These are phyloP conservation scores for Colletotrichum sp. DNA, from an alignment of 2,329 filamentous ascomycete genomes.

Conservation along the genomic window DNA sequence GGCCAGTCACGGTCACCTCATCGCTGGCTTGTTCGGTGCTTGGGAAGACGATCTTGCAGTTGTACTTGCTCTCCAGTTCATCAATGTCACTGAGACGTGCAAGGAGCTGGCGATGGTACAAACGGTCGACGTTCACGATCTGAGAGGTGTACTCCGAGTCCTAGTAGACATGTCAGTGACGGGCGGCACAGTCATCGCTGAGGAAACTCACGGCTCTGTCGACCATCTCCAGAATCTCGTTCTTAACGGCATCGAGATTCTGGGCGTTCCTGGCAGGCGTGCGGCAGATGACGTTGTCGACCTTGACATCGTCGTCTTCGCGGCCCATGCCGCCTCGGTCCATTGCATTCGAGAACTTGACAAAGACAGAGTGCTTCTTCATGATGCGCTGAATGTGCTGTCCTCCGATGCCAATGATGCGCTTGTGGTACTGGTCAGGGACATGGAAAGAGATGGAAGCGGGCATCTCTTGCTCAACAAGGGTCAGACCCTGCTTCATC, in stretches of 20 bases:
- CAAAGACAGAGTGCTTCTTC: conserved; percentile 99
- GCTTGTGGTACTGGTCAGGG: conserved; percentile 98
- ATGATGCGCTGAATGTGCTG: conserved; percentile 99
- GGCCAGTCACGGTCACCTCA: conserved; percentile 92
- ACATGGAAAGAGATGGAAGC: conserved; percentile 99
- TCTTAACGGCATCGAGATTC: conserved; percentile 95
- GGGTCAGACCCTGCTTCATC: conserved; percentile 87
- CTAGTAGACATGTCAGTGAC: conserved; percentile 39
- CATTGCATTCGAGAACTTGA: conserved; percentile 99
- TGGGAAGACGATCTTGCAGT: conserved; percentile 98
- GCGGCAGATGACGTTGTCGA: conserved; percentile 98
- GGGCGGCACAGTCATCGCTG: background rate
- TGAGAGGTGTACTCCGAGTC: conserved; percentile 97
- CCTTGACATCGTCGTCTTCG: conserved; percentile 97
- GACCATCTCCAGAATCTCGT: conserved; percentile 99
- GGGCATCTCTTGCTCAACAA: conserved; percentile 99
- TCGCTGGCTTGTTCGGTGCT: conserved; percentile 98
- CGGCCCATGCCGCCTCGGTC: conserved; percentile 90
- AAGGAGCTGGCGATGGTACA: conserved; percentile 95
- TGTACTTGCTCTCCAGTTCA: conserved; percentile 97
- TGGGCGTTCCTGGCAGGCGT: conserved; percentile 97
- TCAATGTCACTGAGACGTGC: conserved; percentile 88
- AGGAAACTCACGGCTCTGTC: conserved; percentile 76
- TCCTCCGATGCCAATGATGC: conserved; percentile 97
- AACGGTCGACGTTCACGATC: conserved; percentile 88